A percentile compares a stretch with the other conserved stretches of the same genome.
Conservation (phyloP, 257 asterid species). For the Solanum chmielewskii region DNA sequence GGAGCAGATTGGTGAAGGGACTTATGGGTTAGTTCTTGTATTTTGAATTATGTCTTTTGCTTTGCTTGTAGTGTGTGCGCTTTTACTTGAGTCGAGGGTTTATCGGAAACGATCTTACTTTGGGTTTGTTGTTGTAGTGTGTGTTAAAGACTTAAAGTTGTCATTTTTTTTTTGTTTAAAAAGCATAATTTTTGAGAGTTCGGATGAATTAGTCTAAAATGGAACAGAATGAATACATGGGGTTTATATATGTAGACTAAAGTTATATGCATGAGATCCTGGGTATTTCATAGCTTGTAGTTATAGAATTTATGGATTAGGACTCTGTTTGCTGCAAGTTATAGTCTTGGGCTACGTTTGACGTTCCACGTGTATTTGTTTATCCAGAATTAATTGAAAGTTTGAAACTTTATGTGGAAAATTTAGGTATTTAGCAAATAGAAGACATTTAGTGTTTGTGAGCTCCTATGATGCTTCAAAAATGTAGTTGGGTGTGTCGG, state of each 20-base stretch:
- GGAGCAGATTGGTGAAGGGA: slow-evolving; percentile 97
- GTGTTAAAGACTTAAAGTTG: neutral
- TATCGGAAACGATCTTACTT: neutral
- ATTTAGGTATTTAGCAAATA: neutral
- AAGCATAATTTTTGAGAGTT: neutral
- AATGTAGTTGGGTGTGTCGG: neutral
- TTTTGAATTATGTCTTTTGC: neutral
- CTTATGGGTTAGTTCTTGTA: slow-evolving; percentile 56
- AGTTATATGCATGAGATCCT: neutral
- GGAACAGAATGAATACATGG: neutral
- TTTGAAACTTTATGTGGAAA: neutral
- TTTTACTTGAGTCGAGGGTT: neutral
- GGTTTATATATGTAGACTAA: neutral
- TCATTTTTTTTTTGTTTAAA: neutral
- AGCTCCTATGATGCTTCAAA: neutral
- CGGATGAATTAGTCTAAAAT: neutral
- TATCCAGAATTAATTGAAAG: neutral
- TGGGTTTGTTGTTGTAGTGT: neutral
- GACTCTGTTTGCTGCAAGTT: neutral
- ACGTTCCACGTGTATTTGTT: neutral
- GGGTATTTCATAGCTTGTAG: neutral
- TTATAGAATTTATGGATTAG: neutral
- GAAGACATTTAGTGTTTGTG: neutral
- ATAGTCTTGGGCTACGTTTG: neutral
- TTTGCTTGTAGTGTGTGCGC: neutral